Base-by-base conservation (phyloP, 2,329 filamentous ascomycete genomes). In the Neonectria magnoliae region DNA sequence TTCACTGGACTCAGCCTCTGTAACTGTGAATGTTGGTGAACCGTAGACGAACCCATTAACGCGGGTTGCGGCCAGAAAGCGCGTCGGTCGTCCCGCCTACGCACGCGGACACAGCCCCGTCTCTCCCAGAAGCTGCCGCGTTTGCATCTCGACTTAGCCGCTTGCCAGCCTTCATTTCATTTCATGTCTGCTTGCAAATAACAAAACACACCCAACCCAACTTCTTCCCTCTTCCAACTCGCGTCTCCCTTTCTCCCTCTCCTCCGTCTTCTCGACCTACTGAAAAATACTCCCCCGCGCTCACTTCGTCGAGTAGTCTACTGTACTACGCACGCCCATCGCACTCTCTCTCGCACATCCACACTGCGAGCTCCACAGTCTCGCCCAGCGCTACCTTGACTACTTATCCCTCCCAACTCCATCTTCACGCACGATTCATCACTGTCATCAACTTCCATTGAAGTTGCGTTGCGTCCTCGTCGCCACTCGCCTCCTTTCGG, bases 1-100 rank as follows among this genome's bases (percentile, higher is more conserved):
- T 8, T 38, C 14, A 8, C 36, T 38, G 31, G 10, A 38, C 38
- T 42, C n/a, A 4, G 3, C n/a, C 38, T 20, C 38, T 42, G n/a
- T 62, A 20, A 42, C 18, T 42, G 38, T 42, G n/a, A 42, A 25
- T 25, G 25, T 6, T 25, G 25, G 25, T 18, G 16, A n/a, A 42
- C n/a, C 53, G 29, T 11, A n/a, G n/a, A 42, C 45, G 55, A 54
- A 52, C 62, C 25, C 47, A 65, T 65, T 61, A 61, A 57, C 53
- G 57, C 56, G 62, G 61, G 60, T 57, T 47, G 55, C 54, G 56
- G 56, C 61, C 56, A 60, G 61, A 59, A 64, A 51, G 44, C 61
- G 61, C 61, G 61, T 64, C 61, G 56, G 61, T 64, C 61, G 56
- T 60, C 56, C 56, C 22, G 61, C 56, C 61, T 56, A 64, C 61